Base-by-base conservation (phyloP, 805 yeast genomes). In the Metschnikowia proteae region DNA sequence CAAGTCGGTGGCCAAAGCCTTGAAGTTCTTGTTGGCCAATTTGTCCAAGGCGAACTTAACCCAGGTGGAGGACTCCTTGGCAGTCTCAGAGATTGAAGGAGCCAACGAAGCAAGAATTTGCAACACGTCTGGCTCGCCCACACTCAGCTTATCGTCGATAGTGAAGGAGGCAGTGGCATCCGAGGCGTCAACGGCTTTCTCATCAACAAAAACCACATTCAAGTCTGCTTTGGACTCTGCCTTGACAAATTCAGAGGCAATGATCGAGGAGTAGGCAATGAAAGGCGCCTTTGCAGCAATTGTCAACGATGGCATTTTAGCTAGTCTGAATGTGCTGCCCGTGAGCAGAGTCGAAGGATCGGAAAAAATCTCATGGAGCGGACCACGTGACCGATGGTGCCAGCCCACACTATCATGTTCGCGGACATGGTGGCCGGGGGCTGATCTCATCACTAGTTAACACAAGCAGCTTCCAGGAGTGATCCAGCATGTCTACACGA, bases 271-370 rank as follows among this genome's bases (percentile, higher is more conserved):
- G 65, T 88, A 92, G 28, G 92, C 94, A 49, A 88, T 84, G 44
- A 79, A 76, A 17, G 88, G 88, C 4, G 96, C 95, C 74, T 89
- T 91, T 48, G 88, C 89, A 50, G 96, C 96, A 55, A 91, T 70
- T 49, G 83, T 76, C 53, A 91, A 74, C 29, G 68, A 62, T 47
- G 80, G 68, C 78, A 69, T 74, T 39, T 30, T 57, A 29, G 38
- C 35, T 17, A 17, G 41, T 38, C 25, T 38, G 5, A 27, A 31
- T 35, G 36, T 27, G 39, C 39, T 25, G 30, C 33, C 23, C 5
- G 29, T 31, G 29, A 31, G 45, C n/a, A 34, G 38, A 13, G 23
- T 17, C 9, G 6, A n/a, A 17, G n/a, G 32, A n/a, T 13, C 23
- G 43, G 26, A 38, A 45, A 45, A 45, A 30, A 38, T 38, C 44